phyloP scores from a whole-genome alignment of 257 asterid genomes.

The Nicotiana sylvestris region DNA sequence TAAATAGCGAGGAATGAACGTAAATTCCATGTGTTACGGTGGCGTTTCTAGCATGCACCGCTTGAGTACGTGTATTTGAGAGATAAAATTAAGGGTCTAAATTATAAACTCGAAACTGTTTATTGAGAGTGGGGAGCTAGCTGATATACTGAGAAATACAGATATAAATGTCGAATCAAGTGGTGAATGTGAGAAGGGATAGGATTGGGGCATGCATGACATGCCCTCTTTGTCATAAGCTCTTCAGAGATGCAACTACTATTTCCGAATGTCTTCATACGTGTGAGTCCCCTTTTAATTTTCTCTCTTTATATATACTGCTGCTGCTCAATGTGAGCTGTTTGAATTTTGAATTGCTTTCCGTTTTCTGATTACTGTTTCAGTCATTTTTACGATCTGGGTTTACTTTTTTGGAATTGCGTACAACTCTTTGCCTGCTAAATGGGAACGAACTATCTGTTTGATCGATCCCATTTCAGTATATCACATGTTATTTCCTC shows the following conservation, averaged over 20 bases:
- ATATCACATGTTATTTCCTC: not conserved
- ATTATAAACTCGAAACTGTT: not conserved
- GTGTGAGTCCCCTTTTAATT: conserved; percentile 41
- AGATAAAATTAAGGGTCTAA: conserved; percentile 25
- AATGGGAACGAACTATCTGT: not conserved
- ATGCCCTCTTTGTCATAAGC: conserved; percentile 87
- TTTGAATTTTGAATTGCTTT: conserved; percentile 6
- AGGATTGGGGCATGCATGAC: conserved; percentile 95
- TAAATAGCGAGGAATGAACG: conserved; percentile 52
- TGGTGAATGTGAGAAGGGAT: conserved; percentile 66
- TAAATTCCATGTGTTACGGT: conserved; percentile 37
- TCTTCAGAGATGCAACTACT: conserved; percentile 88
- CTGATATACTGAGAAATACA: not conserved
- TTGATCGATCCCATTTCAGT: not conserved
- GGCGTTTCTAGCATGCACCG: conserved; percentile 18
- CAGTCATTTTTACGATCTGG: conserved; percentile 2
- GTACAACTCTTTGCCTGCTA: not conserved
- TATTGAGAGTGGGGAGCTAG: not conserved
- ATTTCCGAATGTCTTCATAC: conserved; percentile 97
- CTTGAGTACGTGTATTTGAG: conserved; percentile 28
- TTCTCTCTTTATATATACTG: not conserved
- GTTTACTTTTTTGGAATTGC: not conserved
- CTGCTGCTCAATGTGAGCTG: not conserved
- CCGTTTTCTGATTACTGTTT: not conserved
- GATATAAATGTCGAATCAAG: conserved; percentile 82